These are phyloP conservation scores for Elongisporangium anandrum DNA, from an alignment of 352 stramenopile genomes.

Conservation along the genomic window DNA sequence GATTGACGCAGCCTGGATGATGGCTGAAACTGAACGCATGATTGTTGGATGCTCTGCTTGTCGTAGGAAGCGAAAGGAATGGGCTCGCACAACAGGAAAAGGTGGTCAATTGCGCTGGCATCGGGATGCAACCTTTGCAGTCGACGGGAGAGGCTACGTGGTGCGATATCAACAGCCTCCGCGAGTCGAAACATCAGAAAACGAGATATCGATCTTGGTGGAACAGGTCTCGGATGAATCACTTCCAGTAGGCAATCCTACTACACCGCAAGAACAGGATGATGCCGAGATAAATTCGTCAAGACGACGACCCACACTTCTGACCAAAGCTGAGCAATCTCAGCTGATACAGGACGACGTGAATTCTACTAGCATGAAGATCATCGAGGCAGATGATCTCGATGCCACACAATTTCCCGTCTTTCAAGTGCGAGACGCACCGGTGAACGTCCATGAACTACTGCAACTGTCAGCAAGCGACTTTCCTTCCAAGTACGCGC, in stretches of 20 bases:
- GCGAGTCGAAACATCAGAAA: not conserved
- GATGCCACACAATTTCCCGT: not conserved
- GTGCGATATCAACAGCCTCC: not conserved
- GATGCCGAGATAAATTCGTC: not conserved
- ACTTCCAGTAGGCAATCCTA: not conserved
- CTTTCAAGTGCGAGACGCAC: not conserved
- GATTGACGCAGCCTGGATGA: not conserved
- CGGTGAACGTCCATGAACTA: not conserved
- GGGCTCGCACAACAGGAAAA: not conserved
- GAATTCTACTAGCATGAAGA: not conserved
- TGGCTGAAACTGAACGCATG: not conserved
- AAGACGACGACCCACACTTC: not conserved
- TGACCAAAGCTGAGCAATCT: not conserved
- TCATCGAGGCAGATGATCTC: not conserved
- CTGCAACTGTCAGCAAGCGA: constrained; percentile 31
- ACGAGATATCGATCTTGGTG: not conserved
- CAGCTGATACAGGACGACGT: not conserved
- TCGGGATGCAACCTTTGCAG: not conserved
- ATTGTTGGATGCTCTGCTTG: not conserved
- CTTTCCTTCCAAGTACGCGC: constrained; percentile 68
- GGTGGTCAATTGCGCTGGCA: not conserved
- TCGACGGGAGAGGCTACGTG: not conserved
- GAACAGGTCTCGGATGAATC: not conserved
- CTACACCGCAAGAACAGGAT: not conserved
- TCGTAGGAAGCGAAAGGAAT: not conserved